phyloP scores from a whole-genome alignment of 257 asterid species.

The Vinca minor region DNA sequence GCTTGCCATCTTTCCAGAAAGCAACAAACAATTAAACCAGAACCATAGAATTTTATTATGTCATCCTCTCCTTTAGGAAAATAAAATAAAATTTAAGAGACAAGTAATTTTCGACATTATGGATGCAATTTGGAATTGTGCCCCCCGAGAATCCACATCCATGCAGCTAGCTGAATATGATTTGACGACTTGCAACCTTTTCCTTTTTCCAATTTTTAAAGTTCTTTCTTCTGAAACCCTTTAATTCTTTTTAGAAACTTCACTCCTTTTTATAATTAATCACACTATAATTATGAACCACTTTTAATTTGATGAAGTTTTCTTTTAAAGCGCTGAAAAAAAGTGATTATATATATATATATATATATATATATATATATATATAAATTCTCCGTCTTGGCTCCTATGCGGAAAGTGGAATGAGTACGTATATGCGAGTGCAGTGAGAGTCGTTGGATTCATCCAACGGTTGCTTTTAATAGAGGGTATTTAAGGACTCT shows the following conservation, averaged over 20 bases:
- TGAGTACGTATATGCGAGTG: too few species aligned
- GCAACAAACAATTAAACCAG: not conserved
- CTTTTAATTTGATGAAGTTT: too few species aligned
- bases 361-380: too few species aligned
- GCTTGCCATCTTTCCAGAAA: not conserved
- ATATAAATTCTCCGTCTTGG: too few species aligned
- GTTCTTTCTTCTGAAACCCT: not conserved
- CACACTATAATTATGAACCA: too few species aligned
- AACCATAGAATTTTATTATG: not conserved
- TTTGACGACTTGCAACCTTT: conserved; percentile 5
- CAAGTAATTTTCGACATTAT: conserved; percentile 5
- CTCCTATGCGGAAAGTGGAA: too few species aligned
- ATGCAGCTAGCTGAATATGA: conserved; percentile 6
- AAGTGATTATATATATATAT: too few species aligned
- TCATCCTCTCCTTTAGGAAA: not conserved
- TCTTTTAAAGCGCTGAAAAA: too few species aligned
- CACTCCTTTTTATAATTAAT: not conserved
- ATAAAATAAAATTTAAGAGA: not conserved
- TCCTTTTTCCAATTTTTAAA: not conserved
- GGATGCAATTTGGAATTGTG: conserved; percentile 6
- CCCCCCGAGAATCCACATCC: conserved; percentile 1
- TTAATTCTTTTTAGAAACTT: not conserved
- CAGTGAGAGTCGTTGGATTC: too few species aligned
- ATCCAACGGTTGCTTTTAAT: too few species aligned
- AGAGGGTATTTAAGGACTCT: too few species aligned